Evolutionary conservation across 2,329 filamentous ascomycete species (phyloP), one percentile per base, ranked within the genome.

Genomic region (Parafenestella ontariensis): DNA sequence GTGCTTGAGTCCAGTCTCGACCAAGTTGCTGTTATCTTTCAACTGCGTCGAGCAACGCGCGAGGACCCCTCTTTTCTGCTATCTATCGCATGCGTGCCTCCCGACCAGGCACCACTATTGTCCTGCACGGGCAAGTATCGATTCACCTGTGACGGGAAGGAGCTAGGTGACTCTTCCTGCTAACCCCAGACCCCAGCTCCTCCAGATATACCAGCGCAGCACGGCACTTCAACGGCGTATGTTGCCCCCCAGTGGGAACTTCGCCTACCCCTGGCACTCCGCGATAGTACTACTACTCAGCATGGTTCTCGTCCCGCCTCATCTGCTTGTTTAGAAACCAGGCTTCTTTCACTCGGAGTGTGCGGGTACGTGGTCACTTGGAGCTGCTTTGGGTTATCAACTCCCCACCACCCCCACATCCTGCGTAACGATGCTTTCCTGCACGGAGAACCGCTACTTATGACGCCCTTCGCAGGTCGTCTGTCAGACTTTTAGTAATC

Each of bases 361-460:
- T 39, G 33, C 33, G 48, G 31, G 20, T 24, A 26, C 11, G 29
- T 24, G n/a, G n/a, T n/a, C 13, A 39, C 31, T 37, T 20, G 36
- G 31, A 36, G 15, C 29, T 28, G 31, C 33, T 21, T 26, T 24
- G 20, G 37, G 31, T 36, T 28, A 28, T 3, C n/a, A 31, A n/a
- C 29, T 46, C 21, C 31, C 31, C 21, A 46, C 44, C 17, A 31
- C 46, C 49, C 49, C 49, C 49, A 52, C 49, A 52, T 40, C 20
- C 43, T 52, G 43, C 43, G 49, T 52, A 42, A 47, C 49, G 17
- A 40, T 4, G 18, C 4, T n/a, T 46, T n/a, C 54, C 34, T 48
- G 44, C 34, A 45, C 24, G 42, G 43, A 44, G 50, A 49, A 29
- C 31, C 34, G 23, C 9, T 18, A 40, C n/a, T 8, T 26, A 13